A percentile compares a stretch with the other conserved stretches of the same genome.
phyloP scores from a whole-genome alignment of 306 rosid genomes.

The Begonia fuchsioides region DNA sequence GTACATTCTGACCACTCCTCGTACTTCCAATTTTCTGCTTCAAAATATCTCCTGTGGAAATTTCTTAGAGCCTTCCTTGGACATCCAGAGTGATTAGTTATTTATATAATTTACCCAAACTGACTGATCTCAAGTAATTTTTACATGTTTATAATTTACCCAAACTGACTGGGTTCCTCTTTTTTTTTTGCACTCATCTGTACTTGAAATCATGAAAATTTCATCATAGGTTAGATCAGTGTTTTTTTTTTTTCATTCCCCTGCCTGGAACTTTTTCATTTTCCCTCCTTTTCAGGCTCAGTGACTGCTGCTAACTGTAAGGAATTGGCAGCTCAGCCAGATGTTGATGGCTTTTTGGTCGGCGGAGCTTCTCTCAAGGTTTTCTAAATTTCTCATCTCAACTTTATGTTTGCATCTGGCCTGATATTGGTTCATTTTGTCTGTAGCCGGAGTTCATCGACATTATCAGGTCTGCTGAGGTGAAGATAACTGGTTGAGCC shows the following conservation, averaged over 20 bases:
- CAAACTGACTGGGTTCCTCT: no score
- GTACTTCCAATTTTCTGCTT: not conserved
- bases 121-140: no score
- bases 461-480: conserved; percentile 59
- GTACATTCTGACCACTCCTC: conserved; percentile 16
- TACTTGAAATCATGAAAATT: not conserved
- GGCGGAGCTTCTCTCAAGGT: conserved; percentile 94
- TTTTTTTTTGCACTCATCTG: not conserved
- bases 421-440: not conserved
- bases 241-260: not conserved
- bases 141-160: no score
- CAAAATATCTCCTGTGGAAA: not conserved
- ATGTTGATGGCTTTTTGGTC: conserved; percentile 83
- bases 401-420: conserved; percentile 12
- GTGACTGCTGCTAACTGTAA: conserved; percentile 77
- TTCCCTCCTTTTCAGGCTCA: conserved; percentile 36
- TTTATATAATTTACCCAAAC: no score
- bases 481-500: conserved; percentile 42
- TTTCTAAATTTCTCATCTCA: not conserved
- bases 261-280: not conserved
- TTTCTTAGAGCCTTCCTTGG: no score
- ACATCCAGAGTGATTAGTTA: no score
- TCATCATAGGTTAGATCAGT: not conserved
- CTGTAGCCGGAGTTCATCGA: conserved; percentile 62
- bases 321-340: conserved; percentile 67